Conservation (phyloP, 2,329 filamentous ascomycete species). For the Emericellopsis atlantica region DNA sequence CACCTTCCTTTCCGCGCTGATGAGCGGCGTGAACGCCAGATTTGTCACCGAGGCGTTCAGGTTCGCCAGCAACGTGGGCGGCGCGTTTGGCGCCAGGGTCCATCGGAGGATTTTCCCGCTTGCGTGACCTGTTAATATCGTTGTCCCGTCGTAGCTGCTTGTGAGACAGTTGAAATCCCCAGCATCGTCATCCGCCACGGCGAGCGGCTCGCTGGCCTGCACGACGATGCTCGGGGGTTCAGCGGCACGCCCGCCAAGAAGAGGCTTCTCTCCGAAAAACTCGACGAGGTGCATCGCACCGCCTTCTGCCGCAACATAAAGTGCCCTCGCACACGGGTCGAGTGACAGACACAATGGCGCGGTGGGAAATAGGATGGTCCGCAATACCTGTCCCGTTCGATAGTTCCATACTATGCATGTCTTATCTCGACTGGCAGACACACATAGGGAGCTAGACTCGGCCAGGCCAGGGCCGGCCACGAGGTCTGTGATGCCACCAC, state of each 20-base stretch:
- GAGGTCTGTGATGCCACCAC: constrained; percentile 57
- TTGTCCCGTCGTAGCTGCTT: constrained; percentile 72
- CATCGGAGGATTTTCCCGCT: constrained; percentile 70
- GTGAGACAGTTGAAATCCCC: constrained; percentile 57
- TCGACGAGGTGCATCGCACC: constrained; percentile 71
- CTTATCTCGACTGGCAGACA: constrained; percentile 76
- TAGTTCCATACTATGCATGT: constrained; percentile 93
- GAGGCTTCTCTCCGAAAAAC: constrained; percentile 44
- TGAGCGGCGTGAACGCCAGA: constrained; percentile 56
- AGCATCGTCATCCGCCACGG: constrained; percentile 45
- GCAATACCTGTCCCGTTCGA: constrained; percentile 59
- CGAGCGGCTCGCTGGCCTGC: constrained; percentile 39
- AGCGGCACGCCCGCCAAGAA: constrained; percentile 38
- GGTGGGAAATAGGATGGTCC: constrained; percentile 71
- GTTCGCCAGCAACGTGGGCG: constrained; percentile 53
- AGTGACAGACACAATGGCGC: constrained; percentile 60
- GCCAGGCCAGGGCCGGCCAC: constrained; percentile 53
- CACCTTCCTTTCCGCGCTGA: constrained; percentile 25
- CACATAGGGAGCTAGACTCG: constrained; percentile 62
- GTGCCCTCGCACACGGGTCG: constrained; percentile 72
- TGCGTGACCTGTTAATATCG: constrained; percentile 67
- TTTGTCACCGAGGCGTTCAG: constrained; percentile 78
- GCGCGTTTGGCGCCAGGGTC: constrained; percentile 62
- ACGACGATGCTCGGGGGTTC: constrained; percentile 45
- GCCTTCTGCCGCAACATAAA: constrained; percentile 71